Conservation (phyloP, 2,329 filamentous ascomycete genomes). For the Aspergillus sp. region DNA sequence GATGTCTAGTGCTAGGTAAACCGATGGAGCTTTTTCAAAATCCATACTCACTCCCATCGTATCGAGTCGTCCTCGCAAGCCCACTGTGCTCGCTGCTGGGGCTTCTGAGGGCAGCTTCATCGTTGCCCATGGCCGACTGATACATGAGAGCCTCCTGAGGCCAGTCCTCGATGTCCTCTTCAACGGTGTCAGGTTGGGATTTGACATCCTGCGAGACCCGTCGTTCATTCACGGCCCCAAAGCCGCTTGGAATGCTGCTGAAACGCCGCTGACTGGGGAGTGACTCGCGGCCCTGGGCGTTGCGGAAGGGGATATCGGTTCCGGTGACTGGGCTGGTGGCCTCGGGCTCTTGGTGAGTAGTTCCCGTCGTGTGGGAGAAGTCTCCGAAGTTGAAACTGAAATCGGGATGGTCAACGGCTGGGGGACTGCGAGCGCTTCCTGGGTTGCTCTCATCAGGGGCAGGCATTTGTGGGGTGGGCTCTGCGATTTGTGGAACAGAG, state of each 20-base stretch:
- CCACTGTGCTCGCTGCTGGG: slow-evolving; percentile 15
- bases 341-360: slow-evolving; percentile 6
- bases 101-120: slow-evolving; percentile 11
- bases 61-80: slow-evolving; percentile 17
- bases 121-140: slow-evolving; percentile 20
- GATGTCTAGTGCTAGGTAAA: no score
- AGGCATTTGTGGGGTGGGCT: slow-evolving; percentile 12
- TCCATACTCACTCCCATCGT: slow-evolving; percentile 20
- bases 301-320: slow-evolving; percentile 5
- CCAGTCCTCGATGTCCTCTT: slow-evolving; percentile 29
- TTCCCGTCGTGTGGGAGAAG: slow-evolving; percentile 9
- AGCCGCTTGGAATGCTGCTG: slow-evolving; percentile 9
- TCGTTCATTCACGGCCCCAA: slow-evolving; percentile 5
- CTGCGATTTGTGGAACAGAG: slow-evolving; percentile 16
- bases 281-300: slow-evolving; percentile 17
- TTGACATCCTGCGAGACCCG: slow-evolving; percentile 9
- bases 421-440: slow-evolving; percentile 1
- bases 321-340: slow-evolving; percentile 9
- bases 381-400: slow-evolving; percentile 28
- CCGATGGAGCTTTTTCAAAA: slow-evolving; percentile 1
- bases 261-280: slow-evolving; percentile 25
- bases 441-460: slow-evolving; percentile 5
- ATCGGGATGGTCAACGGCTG: slow-evolving; percentile 14
- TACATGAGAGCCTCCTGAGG: slow-evolving; percentile 36
- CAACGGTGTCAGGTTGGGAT: slow-evolving; percentile 12